A percentile compares a stretch with the other conserved stretches of the same genome.
Conservation (phyloP, 257 asterid genomes). For the Eustoma russellianum region DNA sequence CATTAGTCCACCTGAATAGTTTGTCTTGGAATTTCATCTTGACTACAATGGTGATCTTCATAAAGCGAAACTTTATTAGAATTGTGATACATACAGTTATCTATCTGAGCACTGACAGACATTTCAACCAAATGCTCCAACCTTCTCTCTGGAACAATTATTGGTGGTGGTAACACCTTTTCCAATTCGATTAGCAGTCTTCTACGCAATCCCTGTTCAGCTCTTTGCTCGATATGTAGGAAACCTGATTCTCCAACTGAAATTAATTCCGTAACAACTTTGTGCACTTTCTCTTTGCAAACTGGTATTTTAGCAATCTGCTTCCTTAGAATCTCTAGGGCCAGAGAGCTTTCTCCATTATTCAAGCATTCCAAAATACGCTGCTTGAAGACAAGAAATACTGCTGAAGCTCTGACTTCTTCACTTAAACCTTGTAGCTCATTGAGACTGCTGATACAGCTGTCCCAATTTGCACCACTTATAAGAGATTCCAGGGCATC, state of each 20-base stretch:
- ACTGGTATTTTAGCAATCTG: conserved; percentile 35
- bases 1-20: conserved; percentile 63
- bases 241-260: conserved; percentile 34
- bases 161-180: conserved; percentile 62
- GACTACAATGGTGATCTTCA: conserved; percentile 72
- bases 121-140: conserved; percentile 77
- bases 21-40: conserved; percentile 61
- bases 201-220: conserved; percentile 31
- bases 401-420: conserved; percentile 51
- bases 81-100: conserved; percentile 56
- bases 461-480: conserved; percentile 55
- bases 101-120: conserved; percentile 56
- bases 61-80: conserved; percentile 47
- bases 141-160: conserved; percentile 69
- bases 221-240: conserved; percentile 28
- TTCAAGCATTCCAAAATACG: conserved; percentile 57
- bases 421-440: conserved; percentile 38
- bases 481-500: conserved; percentile 44
- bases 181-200: conserved; percentile 44
- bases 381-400: conserved; percentile 61
- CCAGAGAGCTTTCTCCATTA: conserved; percentile 42
- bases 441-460: conserved; percentile 33
- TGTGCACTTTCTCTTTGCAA: conserved; percentile 45
- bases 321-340: conserved; percentile 47
- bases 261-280: conserved; percentile 51